Percentiles rank a stretch among this genome's conserved stretches.
Evolutionary conservation across 2,329 filamentous ascomycete genomes (phyloP).

Genomic region (Zymoseptoria passerinii): DNA sequence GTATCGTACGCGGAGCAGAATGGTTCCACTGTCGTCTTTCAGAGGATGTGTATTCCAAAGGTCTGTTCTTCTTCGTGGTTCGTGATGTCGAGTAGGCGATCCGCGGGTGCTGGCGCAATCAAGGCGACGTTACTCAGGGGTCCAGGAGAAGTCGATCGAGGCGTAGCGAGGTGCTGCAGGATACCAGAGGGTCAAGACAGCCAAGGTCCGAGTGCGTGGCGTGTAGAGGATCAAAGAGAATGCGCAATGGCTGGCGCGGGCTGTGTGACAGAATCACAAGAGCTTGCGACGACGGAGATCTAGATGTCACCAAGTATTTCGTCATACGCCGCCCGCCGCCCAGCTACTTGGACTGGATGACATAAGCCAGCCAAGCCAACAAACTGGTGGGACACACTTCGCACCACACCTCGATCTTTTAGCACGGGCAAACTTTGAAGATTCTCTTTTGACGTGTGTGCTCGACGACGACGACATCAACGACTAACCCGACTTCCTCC

Average conservation of each 20-base stretch:
- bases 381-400: background rate
- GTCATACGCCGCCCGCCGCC: background rate
- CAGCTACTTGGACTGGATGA: background rate
- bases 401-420: background rate
- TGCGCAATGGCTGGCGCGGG: background rate
- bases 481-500: constrained; percentile 2
- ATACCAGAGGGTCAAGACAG: too few species aligned
- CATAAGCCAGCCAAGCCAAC: background rate
- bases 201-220: background rate
- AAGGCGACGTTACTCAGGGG: background rate
- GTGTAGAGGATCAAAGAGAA: background rate
- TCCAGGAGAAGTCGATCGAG: background rate
- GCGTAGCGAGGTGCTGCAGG: background rate
- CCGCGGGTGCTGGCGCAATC: background rate
- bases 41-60: background rate
- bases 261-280: background rate
- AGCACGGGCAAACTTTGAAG: background rate
- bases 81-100: background rate
- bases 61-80: background rate
- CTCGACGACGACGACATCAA: constrained; percentile 5
- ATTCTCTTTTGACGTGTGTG: constrained; percentile 5
- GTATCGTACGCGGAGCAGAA: background rate
- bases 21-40: background rate
- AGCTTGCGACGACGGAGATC: background rate
- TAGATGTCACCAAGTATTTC: background rate